Evolutionary conservation across 441 rosid genomes (phyloP), one percentile per base, ranked within the genome.

Genomic region (Croton setiger): DNA sequence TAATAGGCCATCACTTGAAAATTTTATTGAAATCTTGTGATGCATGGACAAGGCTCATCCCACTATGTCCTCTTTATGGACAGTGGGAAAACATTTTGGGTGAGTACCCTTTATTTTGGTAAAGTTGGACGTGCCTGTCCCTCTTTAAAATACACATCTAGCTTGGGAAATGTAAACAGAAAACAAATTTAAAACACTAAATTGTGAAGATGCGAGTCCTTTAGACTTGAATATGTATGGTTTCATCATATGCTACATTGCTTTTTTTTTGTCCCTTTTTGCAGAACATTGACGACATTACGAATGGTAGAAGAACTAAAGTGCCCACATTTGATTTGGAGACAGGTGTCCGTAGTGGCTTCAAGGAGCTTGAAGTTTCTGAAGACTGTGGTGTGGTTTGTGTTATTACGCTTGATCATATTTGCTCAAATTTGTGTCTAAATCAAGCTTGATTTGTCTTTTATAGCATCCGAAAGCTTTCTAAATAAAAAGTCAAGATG

Each of bases 321-420:
- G 87, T 87, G 59, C 97, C 98, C 62, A 53, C 88, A 72, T 90
- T 90, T 74, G 91, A 96, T 79, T 77, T 93, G 93, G 98, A 88
- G 87, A 83, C 88, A 81, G 97, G 89, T 74, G 81, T 90, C 77
- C 88, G 96, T 58, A 88, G 85, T 75, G 90, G 95, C 71, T 91
- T 91, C 68, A 89, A 88, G 87, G 97, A 93, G 70, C 94, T 96
- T 62, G 89, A 83, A 83, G 88, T 96, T 78, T 83, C 97, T 80
- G 97, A 93, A 76, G 99, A 96, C 69, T 93, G 97, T 60, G 97
- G 97, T n/a, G 96, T 93, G 91, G 97, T 96, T 62, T 69, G 88
- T 87, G 88, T 87, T 68, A 58, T 67, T 67, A 33, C n/a, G n/a
- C 72, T 59, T 66, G 3, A 49, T 68, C 52, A 17, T 60, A 56